Conservation (phyloP, 2,329 filamentous ascomycete species). For the Rhynchosporium agropyri region DNA sequence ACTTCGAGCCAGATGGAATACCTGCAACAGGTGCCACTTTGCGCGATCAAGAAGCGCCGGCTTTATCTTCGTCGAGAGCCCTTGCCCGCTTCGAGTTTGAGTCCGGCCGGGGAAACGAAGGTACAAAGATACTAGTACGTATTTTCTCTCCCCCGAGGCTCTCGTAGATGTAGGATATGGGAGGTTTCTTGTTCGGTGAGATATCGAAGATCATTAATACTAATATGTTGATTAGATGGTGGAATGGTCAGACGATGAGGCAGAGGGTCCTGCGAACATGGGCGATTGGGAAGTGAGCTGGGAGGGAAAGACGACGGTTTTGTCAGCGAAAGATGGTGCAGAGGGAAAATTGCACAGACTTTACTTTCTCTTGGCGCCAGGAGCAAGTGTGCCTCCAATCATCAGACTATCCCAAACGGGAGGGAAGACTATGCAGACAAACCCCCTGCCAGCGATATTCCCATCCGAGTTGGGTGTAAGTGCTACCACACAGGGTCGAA, state of each 20-base stretch:
- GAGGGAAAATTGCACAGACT: constrained; percentile 56
- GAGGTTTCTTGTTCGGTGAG: no score
- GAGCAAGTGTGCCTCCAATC: constrained; percentile 69
- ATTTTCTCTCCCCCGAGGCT: no score
- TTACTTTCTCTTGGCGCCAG: constrained; percentile 80
- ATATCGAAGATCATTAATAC: no score
- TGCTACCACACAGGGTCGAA: constrained; percentile 67
- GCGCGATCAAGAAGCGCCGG: constrained; percentile 46
- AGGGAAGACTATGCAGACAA: constrained; percentile 59
- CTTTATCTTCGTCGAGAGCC: constrained; percentile 58
- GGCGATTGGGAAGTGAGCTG: constrained; percentile 74
- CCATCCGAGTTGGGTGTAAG: constrained; percentile 72
- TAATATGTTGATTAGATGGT: constrained; percentile 60
- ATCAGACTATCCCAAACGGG: constrained; percentile 62
- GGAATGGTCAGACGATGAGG: constrained; percentile 73
- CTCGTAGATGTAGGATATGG: no score
- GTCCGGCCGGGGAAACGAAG: constrained; percentile 73
- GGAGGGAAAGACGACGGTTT: constrained; percentile 75
- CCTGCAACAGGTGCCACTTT: constrained; percentile 31
- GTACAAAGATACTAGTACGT: constrained; percentile 73
- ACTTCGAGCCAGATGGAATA: constrained; percentile 30
- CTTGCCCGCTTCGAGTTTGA: constrained; percentile 88
- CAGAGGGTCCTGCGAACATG: constrained; percentile 48
- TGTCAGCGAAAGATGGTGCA: constrained; percentile 51
- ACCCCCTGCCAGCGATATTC: constrained; percentile 86